These are phyloP conservation scores for Gossypium davidsonii DNA, from an alignment of 441 rosid genomes.

Conservation along the genomic window DNA sequence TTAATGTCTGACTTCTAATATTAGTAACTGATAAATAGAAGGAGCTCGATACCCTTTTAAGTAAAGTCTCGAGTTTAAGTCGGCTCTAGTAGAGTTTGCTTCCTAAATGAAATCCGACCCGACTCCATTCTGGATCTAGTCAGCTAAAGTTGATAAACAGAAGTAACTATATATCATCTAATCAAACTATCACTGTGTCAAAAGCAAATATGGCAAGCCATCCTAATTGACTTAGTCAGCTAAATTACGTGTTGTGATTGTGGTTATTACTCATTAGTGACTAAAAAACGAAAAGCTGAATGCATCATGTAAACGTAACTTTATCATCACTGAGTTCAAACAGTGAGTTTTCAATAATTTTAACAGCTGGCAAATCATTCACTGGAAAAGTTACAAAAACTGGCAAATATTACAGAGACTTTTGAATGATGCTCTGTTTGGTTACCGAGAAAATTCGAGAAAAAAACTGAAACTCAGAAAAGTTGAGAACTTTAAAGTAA, in stretches of 20 bases:
- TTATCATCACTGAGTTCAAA: neutral
- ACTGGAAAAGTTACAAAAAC: neutral
- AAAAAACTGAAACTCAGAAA: neutral
- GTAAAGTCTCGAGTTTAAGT: too few relatives aligned
- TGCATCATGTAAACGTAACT: neutral
- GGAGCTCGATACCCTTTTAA: too few relatives aligned
- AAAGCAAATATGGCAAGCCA: neutral
- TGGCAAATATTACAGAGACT: neutral
- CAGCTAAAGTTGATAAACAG: neutral
- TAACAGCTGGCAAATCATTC: neutral
- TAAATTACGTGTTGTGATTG: neutral
- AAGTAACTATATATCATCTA: neutral
- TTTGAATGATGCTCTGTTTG: constrained; percentile 6
- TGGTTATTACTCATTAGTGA: neutral
- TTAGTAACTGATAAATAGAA: neutral
- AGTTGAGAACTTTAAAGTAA: neutral
- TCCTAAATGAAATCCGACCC: too few relatives aligned
- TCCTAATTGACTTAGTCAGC: constrained; percentile 13
- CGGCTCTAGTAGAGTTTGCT: too few relatives aligned
- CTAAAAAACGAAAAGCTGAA: neutral
- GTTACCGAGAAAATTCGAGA: constrained; percentile 20
- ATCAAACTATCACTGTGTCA: neutral
- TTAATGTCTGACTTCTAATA: neutral
- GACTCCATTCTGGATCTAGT: too few relatives aligned
- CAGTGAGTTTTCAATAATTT: neutral